These are phyloP conservation scores for Theobroma grandiflorum DNA, from an alignment of 441 rosid species.

Conservation along the genomic window DNA sequence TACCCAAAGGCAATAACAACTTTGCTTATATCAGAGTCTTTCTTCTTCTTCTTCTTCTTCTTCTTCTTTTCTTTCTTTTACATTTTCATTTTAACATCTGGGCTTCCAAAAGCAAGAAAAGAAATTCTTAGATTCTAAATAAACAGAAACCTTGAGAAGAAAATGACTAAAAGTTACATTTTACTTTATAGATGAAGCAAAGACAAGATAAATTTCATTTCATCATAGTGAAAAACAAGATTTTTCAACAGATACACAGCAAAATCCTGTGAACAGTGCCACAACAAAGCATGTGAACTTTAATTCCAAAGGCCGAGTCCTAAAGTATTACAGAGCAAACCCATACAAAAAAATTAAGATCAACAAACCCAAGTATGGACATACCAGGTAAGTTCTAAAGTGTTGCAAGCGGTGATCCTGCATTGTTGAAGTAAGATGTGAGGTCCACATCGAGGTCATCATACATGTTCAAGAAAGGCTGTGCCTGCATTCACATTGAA, in stretches of 20 bases:
- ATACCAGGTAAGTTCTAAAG: constrained; percentile 58
- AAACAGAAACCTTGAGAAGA: neutral
- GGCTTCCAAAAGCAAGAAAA: constrained; percentile 5
- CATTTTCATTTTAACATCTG: neutral
- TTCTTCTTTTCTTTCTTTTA: neutral
- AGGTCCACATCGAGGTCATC: constrained; percentile 70
- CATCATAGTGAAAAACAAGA: neutral
- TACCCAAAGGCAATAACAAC: neutral
- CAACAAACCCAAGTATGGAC: constrained; percentile 7
- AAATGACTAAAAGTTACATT: neutral
- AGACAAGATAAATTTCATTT: neutral
- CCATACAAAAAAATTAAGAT: neutral
- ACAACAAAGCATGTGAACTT: constrained; percentile 3
- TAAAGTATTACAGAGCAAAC: neutral
- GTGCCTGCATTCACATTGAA: constrained; percentile 51
- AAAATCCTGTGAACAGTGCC: neutral
- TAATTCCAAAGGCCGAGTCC: constrained; percentile 3
- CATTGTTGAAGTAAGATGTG: constrained; percentile 79
- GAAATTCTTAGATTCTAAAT: neutral
- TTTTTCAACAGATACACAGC: neutral
- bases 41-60: neutral
- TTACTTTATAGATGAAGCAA: constrained; percentile 10
- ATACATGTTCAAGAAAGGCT: constrained; percentile 79
- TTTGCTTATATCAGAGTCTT: neutral
- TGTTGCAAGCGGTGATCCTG: constrained; percentile 93